Evolutionary conservation across 2,329 filamentous ascomycete species (phyloP), one percentile per base, ranked within the genome.

Genomic region (Ophiostoma australiae): DNA sequence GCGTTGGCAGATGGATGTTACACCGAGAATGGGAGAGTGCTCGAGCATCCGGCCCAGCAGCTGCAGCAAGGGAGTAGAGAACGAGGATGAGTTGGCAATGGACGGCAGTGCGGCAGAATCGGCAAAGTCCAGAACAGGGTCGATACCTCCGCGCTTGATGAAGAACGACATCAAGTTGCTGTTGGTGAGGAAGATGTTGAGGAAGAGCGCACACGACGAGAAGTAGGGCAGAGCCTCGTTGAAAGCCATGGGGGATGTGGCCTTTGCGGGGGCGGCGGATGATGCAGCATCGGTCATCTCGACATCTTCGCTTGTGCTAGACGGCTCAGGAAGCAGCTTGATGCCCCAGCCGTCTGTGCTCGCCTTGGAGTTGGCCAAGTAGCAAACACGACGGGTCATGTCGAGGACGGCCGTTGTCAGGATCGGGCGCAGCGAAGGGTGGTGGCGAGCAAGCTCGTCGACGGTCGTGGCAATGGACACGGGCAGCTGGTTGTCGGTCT

Each of bases 381-480:
- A 85, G 58, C 89, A 87, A 48, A 99, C 90, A 70, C 93, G 88
- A 44, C 90, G 90, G 72, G 97, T 88, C 92, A 98, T 97, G 73
- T 93, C 89, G 72, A 96, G 86, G 20, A 97, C 89, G n/a, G 92
- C 90, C 74, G 91, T 90, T 73, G 94, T 88, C 72, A 99, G 95
- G 3, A 90, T 86, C 11, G 86, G 86, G 75, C 94, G 92, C 65
- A 99, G 82, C 31, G 88, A 85, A 0, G 96, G 95, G 76, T 99
- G 95, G 78, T 99, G 95, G 58, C 95, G 89, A 69, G 94, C 91
- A 72, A 99, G 85, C 80, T 99, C 95, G 78, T 99, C 95, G 77
- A 99, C 97, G 58, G 90, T 91, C 35, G 87, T 87, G 13, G 95
- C 95, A 68, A 99, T 86, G 55, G 88, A 87, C 39, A 86, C 86